These are phyloP conservation scores for Phaeodactylum tricornutum DNA, from an alignment of 108 stramenopile genomes.

Conservation along the genomic window DNA sequence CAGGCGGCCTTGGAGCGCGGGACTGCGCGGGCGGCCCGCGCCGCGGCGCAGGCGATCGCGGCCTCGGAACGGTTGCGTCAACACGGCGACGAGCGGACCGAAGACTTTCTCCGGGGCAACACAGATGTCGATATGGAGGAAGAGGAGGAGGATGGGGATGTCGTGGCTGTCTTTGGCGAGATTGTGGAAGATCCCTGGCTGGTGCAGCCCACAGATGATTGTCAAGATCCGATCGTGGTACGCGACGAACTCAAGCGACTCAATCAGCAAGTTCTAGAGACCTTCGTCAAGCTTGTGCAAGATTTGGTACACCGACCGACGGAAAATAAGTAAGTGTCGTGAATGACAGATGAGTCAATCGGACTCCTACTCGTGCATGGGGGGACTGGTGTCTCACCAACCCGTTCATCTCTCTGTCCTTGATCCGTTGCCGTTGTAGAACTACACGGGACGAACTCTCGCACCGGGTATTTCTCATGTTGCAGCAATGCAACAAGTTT, in stretches of 20 bases:
- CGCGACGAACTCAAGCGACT: conserved; percentile 67
- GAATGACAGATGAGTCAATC: no score
- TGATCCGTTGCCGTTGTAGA: conserved; percentile 14
- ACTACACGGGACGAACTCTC: conserved; percentile 66
- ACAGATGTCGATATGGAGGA: conserved; percentile 4
- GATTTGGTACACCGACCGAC: conserved; percentile 68
- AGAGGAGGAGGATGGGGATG: conserved; percentile 50
- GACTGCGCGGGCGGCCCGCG: conserved; percentile 42
- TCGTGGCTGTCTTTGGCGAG: conserved; percentile 79
- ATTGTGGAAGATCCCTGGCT: conserved; percentile 78
- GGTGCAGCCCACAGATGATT: conserved; percentile 43
- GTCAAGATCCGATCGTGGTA: conserved; percentile 56
- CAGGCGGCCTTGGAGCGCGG: conserved; percentile 58
- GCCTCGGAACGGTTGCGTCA: conserved; percentile 41
- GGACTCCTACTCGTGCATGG: background rate
- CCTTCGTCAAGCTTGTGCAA: conserved; percentile 54
- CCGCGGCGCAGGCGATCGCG: conserved; percentile 29
- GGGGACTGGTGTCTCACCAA: background rate
- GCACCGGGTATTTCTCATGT: conserved; percentile 76
- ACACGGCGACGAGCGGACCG: conserved; percentile 7
- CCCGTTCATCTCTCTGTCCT: conserved; percentile 2
- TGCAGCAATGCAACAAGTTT: conserved; percentile 87
- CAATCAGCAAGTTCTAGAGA: conserved; percentile 50
- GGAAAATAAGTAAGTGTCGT: conserved; percentile 70
- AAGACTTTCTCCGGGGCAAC: background rate